Evolutionary conservation across 2,329 filamentous ascomycete genomes (phyloP).

Genomic region (Claviceps africana): DNA sequence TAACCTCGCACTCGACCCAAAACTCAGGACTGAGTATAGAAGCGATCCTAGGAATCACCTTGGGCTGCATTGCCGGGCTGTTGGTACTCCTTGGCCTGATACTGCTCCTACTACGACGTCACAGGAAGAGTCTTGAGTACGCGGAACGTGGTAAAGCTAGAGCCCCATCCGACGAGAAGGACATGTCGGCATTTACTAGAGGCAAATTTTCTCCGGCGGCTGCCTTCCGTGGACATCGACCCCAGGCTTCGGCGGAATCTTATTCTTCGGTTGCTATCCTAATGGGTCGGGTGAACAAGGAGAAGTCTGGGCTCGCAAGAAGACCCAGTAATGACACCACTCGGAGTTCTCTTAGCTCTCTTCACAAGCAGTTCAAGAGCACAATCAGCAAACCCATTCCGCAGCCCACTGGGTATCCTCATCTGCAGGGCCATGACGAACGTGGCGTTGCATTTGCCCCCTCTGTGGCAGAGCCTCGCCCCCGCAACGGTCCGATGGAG

Average conservation of each 20-base stretch:
- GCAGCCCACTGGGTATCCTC: slow-evolving; percentile 23
- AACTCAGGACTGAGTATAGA: slow-evolving; percentile 25
- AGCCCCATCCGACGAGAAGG: slow-evolving; percentile 42
- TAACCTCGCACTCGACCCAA: neutral
- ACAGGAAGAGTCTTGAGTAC: slow-evolving; percentile 41
- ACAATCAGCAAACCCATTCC: slow-evolving; percentile 48
- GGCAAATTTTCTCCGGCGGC: slow-evolving; percentile 22
- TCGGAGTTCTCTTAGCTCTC: slow-evolving; percentile 35
- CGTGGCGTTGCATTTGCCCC: slow-evolving; percentile 27
- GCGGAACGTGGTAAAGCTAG: slow-evolving; percentile 30
- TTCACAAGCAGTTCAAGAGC: slow-evolving; percentile 49
- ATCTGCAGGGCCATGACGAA: slow-evolving; percentile 24
- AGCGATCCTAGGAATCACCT: slow-evolving; percentile 62
- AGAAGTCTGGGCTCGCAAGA: slow-evolving; percentile 31
- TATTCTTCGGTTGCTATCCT: slow-evolving; percentile 52
- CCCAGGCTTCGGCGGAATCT: slow-evolving; percentile 39
- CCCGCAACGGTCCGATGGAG: slow-evolving; percentile 18
- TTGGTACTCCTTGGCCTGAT: slow-evolving; percentile 55
- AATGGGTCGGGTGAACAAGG: slow-evolving; percentile 45
- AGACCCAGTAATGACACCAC: slow-evolving; percentile 42
- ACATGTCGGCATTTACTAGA: slow-evolving; percentile 33
- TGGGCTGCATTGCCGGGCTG: slow-evolving; percentile 68
- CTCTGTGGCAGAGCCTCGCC: slow-evolving; percentile 21
- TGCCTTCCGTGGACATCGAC: slow-evolving; percentile 37
- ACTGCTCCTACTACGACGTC: slow-evolving; percentile 42